A percentile compares a stretch with the other conserved stretches of the same genome.
These are phyloP conservation scores for Labyrinthula sp. DNA, from an alignment of 352 stramenopile genomes.

Conservation along the genomic window DNA sequence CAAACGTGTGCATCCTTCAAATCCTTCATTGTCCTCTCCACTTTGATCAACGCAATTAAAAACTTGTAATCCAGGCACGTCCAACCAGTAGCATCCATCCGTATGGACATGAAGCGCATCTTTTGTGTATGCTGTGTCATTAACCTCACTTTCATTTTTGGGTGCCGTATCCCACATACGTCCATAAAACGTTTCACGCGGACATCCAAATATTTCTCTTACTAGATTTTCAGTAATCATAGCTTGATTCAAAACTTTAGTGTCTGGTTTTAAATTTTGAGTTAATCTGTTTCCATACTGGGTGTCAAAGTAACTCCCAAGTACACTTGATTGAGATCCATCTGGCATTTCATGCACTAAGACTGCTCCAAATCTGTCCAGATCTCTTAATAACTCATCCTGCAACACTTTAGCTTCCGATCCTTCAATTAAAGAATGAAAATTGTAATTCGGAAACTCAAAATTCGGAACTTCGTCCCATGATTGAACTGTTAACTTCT, in stretches of 20 bases:
- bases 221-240: slow-evolving; percentile 52
- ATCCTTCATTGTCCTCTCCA: slow-evolving; percentile 36
- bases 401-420: too few relatives aligned
- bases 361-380: slow-evolving; percentile 3
- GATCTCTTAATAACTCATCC: slow-evolving; percentile 1
- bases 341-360: slow-evolving; percentile 39
- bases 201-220: slow-evolving; percentile 53
- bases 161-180: slow-evolving; percentile 64
- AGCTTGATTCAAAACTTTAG: too few relatives aligned
- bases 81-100: slow-evolving; percentile 58
- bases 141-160: slow-evolving; percentile 48
- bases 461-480: too few relatives aligned
- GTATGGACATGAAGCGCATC: slow-evolving; percentile 56
- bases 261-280: too few relatives aligned
- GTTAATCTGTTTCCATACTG: too few relatives aligned
- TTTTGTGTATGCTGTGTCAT: slow-evolving; percentile 61
- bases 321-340: too few relatives aligned
- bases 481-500: too few relatives aligned
- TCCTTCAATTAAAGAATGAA: too few relatives aligned
- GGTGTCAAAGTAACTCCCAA: too few relatives aligned
- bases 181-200: slow-evolving; percentile 58
- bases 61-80: slow-evolving; percentile 57
- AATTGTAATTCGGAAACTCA: too few relatives aligned
- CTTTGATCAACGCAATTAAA: slow-evolving; percentile 61
- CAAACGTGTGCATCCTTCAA: slow-evolving; percentile 44